These are phyloP conservation scores for Gleditsia sinensis DNA, from an alignment of 306 rosid species.

Conservation along the genomic window DNA sequence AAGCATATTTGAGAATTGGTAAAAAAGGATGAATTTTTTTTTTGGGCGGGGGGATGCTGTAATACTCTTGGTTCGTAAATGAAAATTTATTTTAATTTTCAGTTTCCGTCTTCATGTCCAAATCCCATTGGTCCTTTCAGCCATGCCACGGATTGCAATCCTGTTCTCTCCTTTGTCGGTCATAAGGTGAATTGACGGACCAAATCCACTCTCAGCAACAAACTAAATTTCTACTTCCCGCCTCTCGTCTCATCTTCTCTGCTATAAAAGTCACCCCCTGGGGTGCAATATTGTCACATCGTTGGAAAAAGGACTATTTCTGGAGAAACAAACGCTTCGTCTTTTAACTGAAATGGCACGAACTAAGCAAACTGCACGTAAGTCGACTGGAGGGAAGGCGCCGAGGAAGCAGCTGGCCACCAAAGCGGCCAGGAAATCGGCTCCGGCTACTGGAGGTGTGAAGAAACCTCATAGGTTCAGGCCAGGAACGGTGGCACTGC, in stretches of 20 bases:
- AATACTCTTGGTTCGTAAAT: background rate
- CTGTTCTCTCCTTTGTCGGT: background rate
- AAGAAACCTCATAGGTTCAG: slow-evolving; percentile 81
- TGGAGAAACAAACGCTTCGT: background rate
- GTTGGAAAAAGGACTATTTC: background rate
- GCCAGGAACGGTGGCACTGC: slow-evolving; percentile 70
- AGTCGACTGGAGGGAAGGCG: slow-evolving; percentile 76
- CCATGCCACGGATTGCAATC: background rate
- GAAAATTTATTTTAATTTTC: background rate
- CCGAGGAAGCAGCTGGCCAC: slow-evolving; percentile 78
- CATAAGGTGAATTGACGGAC: background rate
- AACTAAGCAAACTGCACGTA: slow-evolving; percentile 67
- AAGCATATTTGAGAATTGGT: too few species aligned
- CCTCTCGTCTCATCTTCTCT: background rate
- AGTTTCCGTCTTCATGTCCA: background rate
- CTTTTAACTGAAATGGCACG: slow-evolving; percentile 45
- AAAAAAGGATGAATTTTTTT: too few species aligned
- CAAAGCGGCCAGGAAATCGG: slow-evolving; percentile 67
- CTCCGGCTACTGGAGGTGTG: slow-evolving; percentile 84
- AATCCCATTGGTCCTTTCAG: background rate
- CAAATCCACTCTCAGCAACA: background rate
- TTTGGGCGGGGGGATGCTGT: too few species aligned
- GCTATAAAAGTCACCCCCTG: background rate
- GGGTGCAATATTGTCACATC: fast-evolving
- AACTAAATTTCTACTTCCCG: background rate